Conservation (phyloP, 1,284 basidiomycete species). For the Boletellus deceptivus region DNA sequence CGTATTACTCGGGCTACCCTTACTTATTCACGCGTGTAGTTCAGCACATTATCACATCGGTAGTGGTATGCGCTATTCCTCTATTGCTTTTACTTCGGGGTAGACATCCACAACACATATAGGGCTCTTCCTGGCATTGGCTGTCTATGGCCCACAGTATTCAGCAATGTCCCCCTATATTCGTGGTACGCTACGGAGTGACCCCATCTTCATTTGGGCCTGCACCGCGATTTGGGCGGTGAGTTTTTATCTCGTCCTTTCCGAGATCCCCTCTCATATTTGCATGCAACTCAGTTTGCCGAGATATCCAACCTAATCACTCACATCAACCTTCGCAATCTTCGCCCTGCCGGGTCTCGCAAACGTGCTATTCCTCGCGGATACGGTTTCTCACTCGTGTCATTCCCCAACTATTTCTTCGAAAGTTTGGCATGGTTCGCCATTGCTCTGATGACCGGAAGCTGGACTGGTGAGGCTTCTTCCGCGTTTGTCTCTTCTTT, state of each 20-base stretch:
- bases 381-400: slow-evolving; percentile 83
- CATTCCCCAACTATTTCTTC: slow-evolving; percentile 96
- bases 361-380: slow-evolving; percentile 83
- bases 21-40: slow-evolving; percentile 41
- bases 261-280: neutral
- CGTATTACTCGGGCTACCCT: too few relatives aligned
- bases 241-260: slow-evolving; percentile 33
- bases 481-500: neutral
- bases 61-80: slow-evolving; percentile 48
- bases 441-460: slow-evolving; percentile 78
- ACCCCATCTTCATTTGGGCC: slow-evolving; percentile 65
- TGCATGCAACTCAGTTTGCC: slow-evolving; percentile 55
- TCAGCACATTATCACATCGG: slow-evolving; percentile 88
- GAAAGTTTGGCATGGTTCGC: slow-evolving; percentile 80
- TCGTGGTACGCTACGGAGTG: slow-evolving; percentile 64
- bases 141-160: slow-evolving; percentile 76
- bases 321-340: slow-evolving; percentile 79
- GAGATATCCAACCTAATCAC: slow-evolving; percentile 86
- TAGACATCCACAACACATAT: neutral
- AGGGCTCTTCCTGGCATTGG: slow-evolving; percentile 73
- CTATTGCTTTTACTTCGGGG: neutral
- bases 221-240: slow-evolving; percentile 77
- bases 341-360: slow-evolving; percentile 81
- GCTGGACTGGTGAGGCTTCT: slow-evolving; percentile 61
- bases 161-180: slow-evolving; percentile 61